Evolutionary conservation across 2,329 filamentous ascomycete genomes (phyloP), one percentile per base, ranked within the genome.

Genomic region (Sporothrix humicola): DNA sequence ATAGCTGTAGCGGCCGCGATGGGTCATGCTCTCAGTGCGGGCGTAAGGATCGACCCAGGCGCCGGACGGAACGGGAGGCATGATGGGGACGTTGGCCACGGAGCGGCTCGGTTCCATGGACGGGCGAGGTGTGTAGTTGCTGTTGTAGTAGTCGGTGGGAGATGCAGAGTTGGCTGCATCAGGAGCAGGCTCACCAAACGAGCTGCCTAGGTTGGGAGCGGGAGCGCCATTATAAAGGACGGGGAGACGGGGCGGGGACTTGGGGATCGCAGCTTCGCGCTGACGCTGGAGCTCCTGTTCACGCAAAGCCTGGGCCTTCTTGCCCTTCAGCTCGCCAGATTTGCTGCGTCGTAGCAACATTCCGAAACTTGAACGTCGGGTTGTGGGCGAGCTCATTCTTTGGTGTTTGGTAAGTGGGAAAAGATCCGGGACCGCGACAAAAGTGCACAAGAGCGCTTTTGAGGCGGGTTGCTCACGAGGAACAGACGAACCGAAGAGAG

Each of bases 1-100:
- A 83, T 98, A 98, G 84, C 95, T 98, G 84, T 97, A 97, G 77
- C 96, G 92, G 75, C 95, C 94, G 78, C 96, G 94, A 83, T 98
- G 92, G 78, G 95, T 95, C 93, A 98, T 98, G 87, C 95, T 98
- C 85, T 97, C 93, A 50, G 92, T 91, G 76, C 93, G 89, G 63
- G 92, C 90, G 80, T 96, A 96, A 15, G 93, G 92, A 79, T 97
- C 94, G 76, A 88, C 87, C 78, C 85, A 88, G 66, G 87, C 87
- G 73, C 87, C 87, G 80, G 85, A 87, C 65, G 89, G 89, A 71
- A 91, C 84, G 1, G 90, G 89, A 71, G 89, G 89, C 61, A 87
- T 82, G 59, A 87, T 82, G 59, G 89, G 86, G 46, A 81, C 81
- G 75, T 80, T 82, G 77, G 82, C 81, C 77, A 82, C 79, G 61